Percentiles rank a stretch among this genome's conserved stretches.
Conservation (phyloP, 768 basidiomycete genomes). For the Pisolithus tinctorius region DNA sequence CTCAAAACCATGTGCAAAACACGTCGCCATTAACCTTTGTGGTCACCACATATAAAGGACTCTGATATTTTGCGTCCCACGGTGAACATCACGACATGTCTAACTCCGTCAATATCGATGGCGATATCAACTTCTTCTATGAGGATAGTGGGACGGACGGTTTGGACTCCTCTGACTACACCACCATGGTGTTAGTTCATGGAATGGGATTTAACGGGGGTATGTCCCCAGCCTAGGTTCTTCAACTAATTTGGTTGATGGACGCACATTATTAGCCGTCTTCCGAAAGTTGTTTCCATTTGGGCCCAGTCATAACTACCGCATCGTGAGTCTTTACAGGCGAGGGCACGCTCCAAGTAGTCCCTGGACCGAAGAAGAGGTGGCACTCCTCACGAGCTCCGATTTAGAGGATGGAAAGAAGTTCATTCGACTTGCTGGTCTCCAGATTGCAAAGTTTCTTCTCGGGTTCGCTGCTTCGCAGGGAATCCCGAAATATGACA, state of each 20-base stretch:
- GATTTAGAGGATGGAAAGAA: neutral
- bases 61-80: too few species aligned
- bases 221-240: neutral
- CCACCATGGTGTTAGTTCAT: constrained; percentile 5
- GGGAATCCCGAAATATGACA: neutral
- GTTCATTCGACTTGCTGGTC: constrained; percentile 1
- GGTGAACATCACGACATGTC: neutral
- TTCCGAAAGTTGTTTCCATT: constrained; percentile 5
- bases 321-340: constrained; percentile 5
- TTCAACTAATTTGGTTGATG: neutral
- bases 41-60: too few species aligned
- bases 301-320: constrained; percentile 1
- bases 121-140: constrained; percentile 1
- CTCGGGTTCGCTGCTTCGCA: constrained; percentile 2
- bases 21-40: too few species aligned
- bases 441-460: constrained; percentile 6
- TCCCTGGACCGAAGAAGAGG: constrained; percentile 1
- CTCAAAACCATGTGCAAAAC: too few species aligned
- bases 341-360: constrained; percentile 5
- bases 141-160: constrained; percentile 1
- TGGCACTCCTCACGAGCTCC: neutral
- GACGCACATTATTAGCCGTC: neutral
- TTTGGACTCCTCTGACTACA: neutral
- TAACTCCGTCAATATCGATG: neutral
- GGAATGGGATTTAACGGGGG: constrained; percentile 8